Conservation (phyloP, 176 grass and related monocot species). For the Musa beccarii region DNA sequence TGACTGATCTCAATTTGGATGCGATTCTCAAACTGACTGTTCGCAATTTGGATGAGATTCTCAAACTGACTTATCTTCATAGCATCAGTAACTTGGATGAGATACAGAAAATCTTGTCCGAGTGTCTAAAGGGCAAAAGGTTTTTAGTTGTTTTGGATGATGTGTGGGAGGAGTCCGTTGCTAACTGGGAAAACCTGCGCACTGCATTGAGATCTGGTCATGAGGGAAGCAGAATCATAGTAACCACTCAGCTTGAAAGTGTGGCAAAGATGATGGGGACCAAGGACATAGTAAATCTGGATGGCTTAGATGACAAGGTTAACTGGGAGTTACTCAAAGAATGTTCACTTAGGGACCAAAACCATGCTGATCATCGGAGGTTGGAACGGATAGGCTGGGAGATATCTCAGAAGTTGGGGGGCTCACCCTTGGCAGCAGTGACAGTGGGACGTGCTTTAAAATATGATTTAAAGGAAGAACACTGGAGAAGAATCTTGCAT, state of each 20-base stretch:
- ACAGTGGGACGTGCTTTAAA: background rate
- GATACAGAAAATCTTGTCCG: too few species aligned
- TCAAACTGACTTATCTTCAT: constrained; percentile 4
- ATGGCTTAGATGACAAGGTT: constrained; percentile 1
- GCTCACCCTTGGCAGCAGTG: constrained; percentile 10
- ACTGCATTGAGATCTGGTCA: background rate
- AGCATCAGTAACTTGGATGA: background rate
- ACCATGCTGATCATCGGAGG: background rate
- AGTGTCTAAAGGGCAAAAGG: background rate
- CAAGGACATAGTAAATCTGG: background rate
- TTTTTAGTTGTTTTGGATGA: constrained; percentile 18
- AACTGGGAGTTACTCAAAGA: constrained; percentile 2
- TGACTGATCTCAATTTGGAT: background rate
- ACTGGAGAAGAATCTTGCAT: background rate
- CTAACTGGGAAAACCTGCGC: constrained; percentile 5
- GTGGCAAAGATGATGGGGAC: background rate
- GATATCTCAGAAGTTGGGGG: constrained; percentile 15
- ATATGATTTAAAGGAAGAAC: background rate
- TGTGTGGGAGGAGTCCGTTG: constrained; percentile 2
- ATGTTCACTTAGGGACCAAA: constrained; percentile 14
- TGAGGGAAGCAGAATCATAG: background rate
- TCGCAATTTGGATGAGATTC: background rate
- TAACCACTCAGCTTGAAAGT: constrained; percentile 10
- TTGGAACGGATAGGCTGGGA: background rate
- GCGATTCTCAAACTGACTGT: background rate